phyloP scores from a whole-genome alignment of 2,329 filamentous ascomycete species.

The Neoscytalidium dimidiatum region DNA sequence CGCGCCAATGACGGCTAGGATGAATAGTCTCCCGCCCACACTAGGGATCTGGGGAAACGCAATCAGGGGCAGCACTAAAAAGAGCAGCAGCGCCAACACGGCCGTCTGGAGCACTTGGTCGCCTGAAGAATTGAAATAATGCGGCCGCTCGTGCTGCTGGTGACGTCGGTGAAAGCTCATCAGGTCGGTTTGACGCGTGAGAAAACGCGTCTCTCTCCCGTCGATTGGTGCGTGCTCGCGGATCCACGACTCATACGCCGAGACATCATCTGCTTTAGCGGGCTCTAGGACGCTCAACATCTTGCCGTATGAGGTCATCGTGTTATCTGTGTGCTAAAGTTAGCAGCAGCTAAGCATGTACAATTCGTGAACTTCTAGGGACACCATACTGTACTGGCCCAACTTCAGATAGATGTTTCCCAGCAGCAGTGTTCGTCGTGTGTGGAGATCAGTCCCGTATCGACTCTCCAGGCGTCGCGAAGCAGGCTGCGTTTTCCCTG shows the following conservation, averaged over 20 bases:
- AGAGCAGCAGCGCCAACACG: slow-evolving; percentile 39
- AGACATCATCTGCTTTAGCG: slow-evolving; percentile 55
- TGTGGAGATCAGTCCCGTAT: slow-evolving; percentile 59
- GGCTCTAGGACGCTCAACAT: slow-evolving; percentile 53
- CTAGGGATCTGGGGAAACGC: slow-evolving; percentile 46
- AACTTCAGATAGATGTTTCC: slow-evolving; percentile 67
- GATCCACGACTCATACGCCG: slow-evolving; percentile 59
- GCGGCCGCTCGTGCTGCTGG: slow-evolving; percentile 13
- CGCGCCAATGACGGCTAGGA: slow-evolving; percentile 40
- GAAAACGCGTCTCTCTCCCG: slow-evolving; percentile 61
- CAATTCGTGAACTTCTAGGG: not conserved
- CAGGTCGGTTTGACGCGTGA: slow-evolving; percentile 58
- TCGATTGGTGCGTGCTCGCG: slow-evolving; percentile 57
- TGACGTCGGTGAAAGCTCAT: slow-evolving; percentile 37
- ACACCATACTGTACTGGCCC: slow-evolving; percentile 62
- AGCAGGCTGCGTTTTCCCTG: slow-evolving; percentile 46
- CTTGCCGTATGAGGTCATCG: slow-evolving; percentile 60
- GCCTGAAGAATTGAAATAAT: not conserved
- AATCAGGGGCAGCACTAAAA: slow-evolving; percentile 40
- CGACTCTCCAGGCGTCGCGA: slow-evolving; percentile 61
- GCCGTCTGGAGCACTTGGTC: slow-evolving; percentile 11
- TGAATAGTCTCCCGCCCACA: slow-evolving; percentile 41
- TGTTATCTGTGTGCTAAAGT: slow-evolving; percentile 51
- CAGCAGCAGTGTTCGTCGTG: slow-evolving; percentile 61
- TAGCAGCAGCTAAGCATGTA: not conserved